Evolutionary conservation across 345 rosid species (phyloP).

Genomic region (Eucalyptus marginata): DNA sequence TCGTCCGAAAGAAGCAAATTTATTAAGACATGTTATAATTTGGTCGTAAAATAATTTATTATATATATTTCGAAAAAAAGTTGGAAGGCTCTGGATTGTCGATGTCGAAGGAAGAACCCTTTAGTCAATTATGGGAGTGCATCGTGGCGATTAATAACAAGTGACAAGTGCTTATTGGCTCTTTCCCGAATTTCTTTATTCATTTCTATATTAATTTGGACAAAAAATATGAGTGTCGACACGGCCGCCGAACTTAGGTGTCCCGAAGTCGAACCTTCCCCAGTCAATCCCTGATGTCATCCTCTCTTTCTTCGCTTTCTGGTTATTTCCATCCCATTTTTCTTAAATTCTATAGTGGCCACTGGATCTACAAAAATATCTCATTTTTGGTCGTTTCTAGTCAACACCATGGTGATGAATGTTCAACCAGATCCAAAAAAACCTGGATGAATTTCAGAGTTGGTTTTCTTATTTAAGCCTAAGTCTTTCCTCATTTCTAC

Average conservation of each 20-base stretch:
- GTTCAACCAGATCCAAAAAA: neutral
- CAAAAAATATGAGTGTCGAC: neutral
- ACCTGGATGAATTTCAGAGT: neutral
- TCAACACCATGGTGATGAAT: neutral
- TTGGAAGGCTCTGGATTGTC: neutral
- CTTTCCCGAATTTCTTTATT: neutral
- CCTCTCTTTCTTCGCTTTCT: neutral
- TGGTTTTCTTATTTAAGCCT: neutral
- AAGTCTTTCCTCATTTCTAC: neutral
- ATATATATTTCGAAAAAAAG: neutral
- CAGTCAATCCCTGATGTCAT: neutral
- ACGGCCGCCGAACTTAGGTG: neutral
- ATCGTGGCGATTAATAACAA: neutral
- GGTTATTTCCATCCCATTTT: neutral
- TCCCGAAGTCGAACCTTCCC: neutral
- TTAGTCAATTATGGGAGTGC: neutral
- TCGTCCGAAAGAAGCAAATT: neutral
- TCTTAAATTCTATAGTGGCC: neutral
- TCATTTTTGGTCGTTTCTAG: neutral
- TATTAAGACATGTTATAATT: neutral
- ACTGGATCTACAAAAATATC: neutral
- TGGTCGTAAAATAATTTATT: neutral
- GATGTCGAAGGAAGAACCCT: neutral
- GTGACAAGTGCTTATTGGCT: neutral
- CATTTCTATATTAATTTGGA: neutral